These are phyloP conservation scores for Hamigera avellanea DNA, from an alignment of 495 filamentous ascomycete species.

Conservation along the genomic window DNA sequence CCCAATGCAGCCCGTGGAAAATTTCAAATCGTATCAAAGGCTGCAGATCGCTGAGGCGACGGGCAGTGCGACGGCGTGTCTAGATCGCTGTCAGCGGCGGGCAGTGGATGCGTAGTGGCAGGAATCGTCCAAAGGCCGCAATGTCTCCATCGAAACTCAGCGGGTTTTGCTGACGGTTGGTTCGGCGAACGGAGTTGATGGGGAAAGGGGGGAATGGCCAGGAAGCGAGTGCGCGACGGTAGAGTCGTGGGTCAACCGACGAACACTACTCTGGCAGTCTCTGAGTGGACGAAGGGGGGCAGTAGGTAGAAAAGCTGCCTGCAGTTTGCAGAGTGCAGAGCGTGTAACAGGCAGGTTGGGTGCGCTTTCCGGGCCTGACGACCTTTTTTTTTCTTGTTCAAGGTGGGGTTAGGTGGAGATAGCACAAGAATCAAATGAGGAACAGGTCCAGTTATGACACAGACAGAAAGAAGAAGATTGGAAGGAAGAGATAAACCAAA, in stretches of 20 bases:
- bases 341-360: not conserved
- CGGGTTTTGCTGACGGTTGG: conserved; percentile 1
- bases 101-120: conserved; percentile 8
- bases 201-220: not conserved
- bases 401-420: not conserved
- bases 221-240: too few species aligned
- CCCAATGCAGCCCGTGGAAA: too few species aligned
- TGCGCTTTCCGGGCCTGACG: not conserved
- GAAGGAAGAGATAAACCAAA: not conserved
- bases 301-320: not conserved
- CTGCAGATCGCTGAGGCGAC: not conserved
- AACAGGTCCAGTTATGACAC: not conserved
- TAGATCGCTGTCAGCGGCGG: conserved; percentile 19
- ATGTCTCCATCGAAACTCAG: conserved; percentile 16
- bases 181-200: conserved; percentile 4
- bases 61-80: conserved; percentile 7
- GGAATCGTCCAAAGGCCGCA: conserved; percentile 12
- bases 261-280: conserved; percentile 1
- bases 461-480: not conserved
- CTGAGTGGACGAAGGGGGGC: not conserved
- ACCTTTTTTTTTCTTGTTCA: not conserved
- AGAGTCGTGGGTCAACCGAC: not conserved
- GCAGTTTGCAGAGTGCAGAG: not conserved
- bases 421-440: not conserved
- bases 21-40: too few species aligned